These are phyloP conservation scores for Trichoderma semiorbis DNA, from an alignment of 2,329 filamentous ascomycete genomes.

Conservation along the genomic window DNA sequence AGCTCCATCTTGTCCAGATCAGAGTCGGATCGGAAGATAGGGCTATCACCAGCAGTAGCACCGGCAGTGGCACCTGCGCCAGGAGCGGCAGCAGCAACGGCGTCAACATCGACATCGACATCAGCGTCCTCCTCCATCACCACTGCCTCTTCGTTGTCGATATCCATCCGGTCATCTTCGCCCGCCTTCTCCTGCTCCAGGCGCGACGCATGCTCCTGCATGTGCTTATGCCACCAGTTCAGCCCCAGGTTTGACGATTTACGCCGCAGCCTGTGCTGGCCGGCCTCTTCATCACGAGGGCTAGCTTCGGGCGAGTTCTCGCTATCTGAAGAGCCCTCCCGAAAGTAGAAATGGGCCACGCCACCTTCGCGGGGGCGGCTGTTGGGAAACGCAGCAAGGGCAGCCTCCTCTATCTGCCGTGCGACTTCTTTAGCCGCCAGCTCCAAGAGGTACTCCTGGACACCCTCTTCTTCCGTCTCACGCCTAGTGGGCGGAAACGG, in stretches of 20 bases:
- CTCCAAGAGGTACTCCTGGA: slow-evolving; percentile 72
- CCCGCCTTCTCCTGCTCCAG: slow-evolving; percentile 46
- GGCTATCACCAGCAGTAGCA: slow-evolving; percentile 12
- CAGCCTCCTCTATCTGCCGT: slow-evolving; percentile 73
- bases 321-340: slow-evolving; percentile 60
- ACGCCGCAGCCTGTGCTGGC: slow-evolving; percentile 41
- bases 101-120: slow-evolving; percentile 24
- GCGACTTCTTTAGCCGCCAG: slow-evolving; percentile 78
- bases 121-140: slow-evolving; percentile 22
- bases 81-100: not conserved
- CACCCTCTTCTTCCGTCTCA: slow-evolving; percentile 71
- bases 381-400: slow-evolving; percentile 72
- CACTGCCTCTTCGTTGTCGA: slow-evolving; percentile 22
- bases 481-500: slow-evolving; percentile 47
- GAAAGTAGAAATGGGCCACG: slow-evolving; percentile 67
- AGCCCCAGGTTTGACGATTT: slow-evolving; percentile 62
- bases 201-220: slow-evolving; percentile 73
- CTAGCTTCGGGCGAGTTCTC: slow-evolving; percentile 44
- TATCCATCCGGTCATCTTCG: slow-evolving; percentile 27
- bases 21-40: slow-evolving; percentile 36
- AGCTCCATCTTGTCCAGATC: slow-evolving; percentile 44
- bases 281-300: slow-evolving; percentile 30
- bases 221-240: slow-evolving; percentile 73
- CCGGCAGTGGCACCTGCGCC: not conserved
- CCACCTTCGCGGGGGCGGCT: slow-evolving; percentile 66